Percentiles rank a stretch among this genome's conserved stretches.
Conservation (phyloP, 192 early-diverging fungal genomes). For the Cladochytrium replicatum region DNA sequence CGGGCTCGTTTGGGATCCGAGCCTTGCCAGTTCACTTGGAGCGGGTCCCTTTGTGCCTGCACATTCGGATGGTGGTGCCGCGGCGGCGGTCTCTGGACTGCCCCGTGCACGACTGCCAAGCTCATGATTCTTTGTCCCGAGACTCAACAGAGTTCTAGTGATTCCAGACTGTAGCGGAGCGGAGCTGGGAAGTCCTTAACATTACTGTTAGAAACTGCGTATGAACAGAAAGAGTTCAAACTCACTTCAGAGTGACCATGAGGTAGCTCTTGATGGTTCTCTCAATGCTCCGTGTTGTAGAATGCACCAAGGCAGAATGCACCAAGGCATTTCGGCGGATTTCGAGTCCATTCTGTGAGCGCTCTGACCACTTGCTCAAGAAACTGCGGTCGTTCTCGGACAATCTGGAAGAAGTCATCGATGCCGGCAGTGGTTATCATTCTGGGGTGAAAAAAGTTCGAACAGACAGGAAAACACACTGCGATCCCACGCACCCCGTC, state of each 20-base stretch:
- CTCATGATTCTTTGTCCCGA: constrained; percentile 34
- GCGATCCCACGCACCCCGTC: neutral
- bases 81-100: no score
- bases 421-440: constrained; percentile 13
- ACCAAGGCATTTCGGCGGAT: constrained; percentile 1
- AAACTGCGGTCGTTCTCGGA: constrained; percentile 16
- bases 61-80: constrained; percentile 3
- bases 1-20: neutral
- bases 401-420: constrained; percentile 23
- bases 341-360: constrained; percentile 16
- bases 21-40: neutral
- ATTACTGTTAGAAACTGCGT: neutral
- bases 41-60: neutral
- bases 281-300: constrained; percentile 21
- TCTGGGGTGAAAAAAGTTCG: no score
- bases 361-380: constrained; percentile 9
- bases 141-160: constrained; percentile 15
- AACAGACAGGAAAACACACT: neutral
- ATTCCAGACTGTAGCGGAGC: constrained; percentile 14
- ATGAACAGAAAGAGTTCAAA: neutral
- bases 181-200: constrained; percentile 1
- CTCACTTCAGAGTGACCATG: constrained; percentile 19
- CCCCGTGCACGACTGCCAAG: constrained; percentile 11
- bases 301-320: no score
- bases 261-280: constrained; percentile 31